A percentile compares a stretch with the other conserved stretches of the same genome.
phyloP scores from a whole-genome alignment of 306 rosid species.

The Cucumis cinereus region DNA sequence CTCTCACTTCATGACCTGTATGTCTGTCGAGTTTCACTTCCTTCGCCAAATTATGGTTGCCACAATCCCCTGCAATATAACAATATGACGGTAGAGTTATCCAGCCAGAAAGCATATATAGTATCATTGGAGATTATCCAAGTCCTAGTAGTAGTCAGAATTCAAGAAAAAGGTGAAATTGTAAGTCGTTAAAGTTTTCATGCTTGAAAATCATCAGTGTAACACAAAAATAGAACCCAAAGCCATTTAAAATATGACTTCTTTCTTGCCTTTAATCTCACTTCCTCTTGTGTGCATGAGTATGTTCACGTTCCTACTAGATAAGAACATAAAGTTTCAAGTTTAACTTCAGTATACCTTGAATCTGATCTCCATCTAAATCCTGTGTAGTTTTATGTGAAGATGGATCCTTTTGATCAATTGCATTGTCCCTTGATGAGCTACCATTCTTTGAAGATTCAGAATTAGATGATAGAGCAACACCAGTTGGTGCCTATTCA shows the following conservation, averaged over 20 bases:
- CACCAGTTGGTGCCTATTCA: conserved; percentile 36
- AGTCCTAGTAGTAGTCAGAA: neutral
- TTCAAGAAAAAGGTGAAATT: no score
- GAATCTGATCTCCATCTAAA: conserved; percentile 12
- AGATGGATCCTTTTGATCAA: conserved; percentile 25
- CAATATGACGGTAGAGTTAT: neutral
- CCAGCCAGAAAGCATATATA: neutral
- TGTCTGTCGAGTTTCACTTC: conserved; percentile 21
- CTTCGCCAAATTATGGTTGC: conserved; percentile 11
- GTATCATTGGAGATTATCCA: neutral
- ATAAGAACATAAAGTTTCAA: neutral
- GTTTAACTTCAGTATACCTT: conserved; percentile 6
- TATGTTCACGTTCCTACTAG: neutral
- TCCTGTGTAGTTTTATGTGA: conserved; percentile 18
- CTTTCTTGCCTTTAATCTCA: neutral
- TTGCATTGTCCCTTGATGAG: conserved; percentile 17
- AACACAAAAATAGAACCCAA: neutral
- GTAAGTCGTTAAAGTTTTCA: neutral
- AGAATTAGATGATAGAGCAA: conserved; percentile 54
- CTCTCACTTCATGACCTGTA: conserved; percentile 28
- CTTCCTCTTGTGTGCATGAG: neutral
- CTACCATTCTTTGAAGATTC: conserved; percentile 24
- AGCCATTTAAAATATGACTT: neutral
- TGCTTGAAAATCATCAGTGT: neutral
- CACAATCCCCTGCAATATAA: conserved; percentile 27